Conservation (phyloP, 805 yeast genomes). For the Maudiozyma pseudohumilis region DNA sequence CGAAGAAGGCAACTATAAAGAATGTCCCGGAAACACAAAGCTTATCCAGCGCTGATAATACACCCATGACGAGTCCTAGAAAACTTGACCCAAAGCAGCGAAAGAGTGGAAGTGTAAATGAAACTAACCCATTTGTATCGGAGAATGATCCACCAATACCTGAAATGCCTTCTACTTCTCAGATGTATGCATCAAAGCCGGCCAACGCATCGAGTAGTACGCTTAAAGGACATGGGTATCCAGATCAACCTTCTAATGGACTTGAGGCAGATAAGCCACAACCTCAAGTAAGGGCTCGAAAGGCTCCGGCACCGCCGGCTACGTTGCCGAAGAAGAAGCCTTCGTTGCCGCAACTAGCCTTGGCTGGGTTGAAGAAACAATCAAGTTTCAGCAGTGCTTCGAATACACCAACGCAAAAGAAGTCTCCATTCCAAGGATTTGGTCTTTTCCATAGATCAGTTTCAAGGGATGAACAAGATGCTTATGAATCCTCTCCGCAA, state of each 20-base stretch:
- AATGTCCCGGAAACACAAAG: constrained; percentile 25
- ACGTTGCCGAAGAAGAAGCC: constrained; percentile 19
- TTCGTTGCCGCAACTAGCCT: constrained; percentile 25
- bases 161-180: no score
- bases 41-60: constrained; percentile 20
- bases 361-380: constrained; percentile 20
- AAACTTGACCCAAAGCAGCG: constrained; percentile 5
- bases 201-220: no score
- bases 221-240: no score
- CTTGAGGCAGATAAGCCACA: background rate
- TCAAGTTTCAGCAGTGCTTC: constrained; percentile 13
- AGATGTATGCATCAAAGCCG: no score
- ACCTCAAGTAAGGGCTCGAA: no score
- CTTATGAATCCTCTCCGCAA: constrained; percentile 2
- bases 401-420: constrained; percentile 19
- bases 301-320: no score
- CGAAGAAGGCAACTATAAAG: constrained; percentile 17
- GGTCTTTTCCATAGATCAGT: constrained; percentile 25
- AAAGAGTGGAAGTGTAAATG: no score
- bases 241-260: no score
- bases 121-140: no score
- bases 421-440: constrained; percentile 28
- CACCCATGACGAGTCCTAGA: constrained; percentile 19
- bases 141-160: no score
- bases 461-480: constrained; percentile 19